Base-by-base conservation (phyloP, 768 basidiomycete species). In the Dendrothele bispora region DNA sequence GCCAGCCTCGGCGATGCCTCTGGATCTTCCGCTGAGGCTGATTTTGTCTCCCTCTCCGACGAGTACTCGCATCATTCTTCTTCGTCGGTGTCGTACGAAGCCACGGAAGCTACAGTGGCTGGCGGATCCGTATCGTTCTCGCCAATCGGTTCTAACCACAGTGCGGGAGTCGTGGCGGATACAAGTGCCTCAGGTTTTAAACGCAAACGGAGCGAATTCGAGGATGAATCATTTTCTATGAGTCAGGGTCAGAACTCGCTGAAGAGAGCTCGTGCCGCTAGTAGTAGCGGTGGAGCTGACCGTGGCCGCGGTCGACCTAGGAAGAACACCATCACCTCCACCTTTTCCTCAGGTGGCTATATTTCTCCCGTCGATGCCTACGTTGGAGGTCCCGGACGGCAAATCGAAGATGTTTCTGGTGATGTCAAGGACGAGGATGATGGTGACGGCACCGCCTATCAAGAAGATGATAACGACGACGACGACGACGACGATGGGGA, bases 291-390 rank as follows among this genome's bases (percentile, higher is more conserved):
- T 12, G 8, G 2, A 15, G 28, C 3, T 5, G 8, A 46, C 15
- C 44, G 44, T 36, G 8, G 34, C 38, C 44, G 44, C 20, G 34
- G 34, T 15, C 22, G 34, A 5, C 44, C 34, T 18, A n/a, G 34
- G 2, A 24, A 46, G 35, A 4, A 37, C 18, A n/a, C 22, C 35
- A 18, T 7, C 28, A 18, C 44, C 32, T 20, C n/a, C 12, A 18
- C 17, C 20, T 22, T n/a, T 2, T 7, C 2, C 18, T 17, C 27
- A 42, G n/a, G 17, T 15, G 3, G n/a, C 30, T 18, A n/a, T 39
- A 5, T 39, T 11, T n/a, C 8, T 29, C 41, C 24, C 41, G 41
- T n/a, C 20, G n/a, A 5, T 8, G 21, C 41, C 11, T 18, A 27
- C 5, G 41, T 7, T 43, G 25, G 18, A 29, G 7, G 7, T 4